phyloP scores from a whole-genome alignment of 495 filamentous ascomycete genomes.

The Cryomyces antarcticus region DNA sequence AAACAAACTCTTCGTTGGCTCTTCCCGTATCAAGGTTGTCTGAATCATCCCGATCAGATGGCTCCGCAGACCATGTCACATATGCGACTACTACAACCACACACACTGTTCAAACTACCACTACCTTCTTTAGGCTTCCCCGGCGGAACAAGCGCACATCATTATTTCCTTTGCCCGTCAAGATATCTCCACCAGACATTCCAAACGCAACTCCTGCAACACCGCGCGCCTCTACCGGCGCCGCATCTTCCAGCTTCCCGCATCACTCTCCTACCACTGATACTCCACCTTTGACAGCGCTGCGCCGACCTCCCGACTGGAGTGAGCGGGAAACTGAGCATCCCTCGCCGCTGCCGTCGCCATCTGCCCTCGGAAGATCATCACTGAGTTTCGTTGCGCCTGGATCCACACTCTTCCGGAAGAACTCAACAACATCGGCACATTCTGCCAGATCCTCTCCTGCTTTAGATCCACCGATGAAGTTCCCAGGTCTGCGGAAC shows the following conservation, averaged over 20 bases:
- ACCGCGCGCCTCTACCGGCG: constrained; percentile 29
- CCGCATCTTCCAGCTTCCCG: constrained; percentile 10
- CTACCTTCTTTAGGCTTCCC: constrained; percentile 62
- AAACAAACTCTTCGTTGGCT: constrained; percentile 43
- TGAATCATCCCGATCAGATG: constrained; percentile 82
- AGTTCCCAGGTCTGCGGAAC: constrained; percentile 33
- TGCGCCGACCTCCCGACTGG: constrained; percentile 6
- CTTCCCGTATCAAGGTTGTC: constrained; percentile 55
- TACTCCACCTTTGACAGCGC: constrained; percentile 15
- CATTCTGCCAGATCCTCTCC: constrained; percentile 60
- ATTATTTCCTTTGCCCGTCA: constrained; percentile 73
- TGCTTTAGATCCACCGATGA: constrained; percentile 24
- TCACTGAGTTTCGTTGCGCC: constrained; percentile 13
- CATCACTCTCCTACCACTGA: constrained; percentile 12
- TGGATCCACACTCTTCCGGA: constrained; percentile 27
- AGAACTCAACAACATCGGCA: constrained; percentile 43
- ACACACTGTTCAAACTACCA: constrained; percentile 37
- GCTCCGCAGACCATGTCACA: constrained; percentile 52
- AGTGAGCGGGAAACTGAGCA: constrained; percentile 6
- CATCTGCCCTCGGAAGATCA: constrained; percentile 27
- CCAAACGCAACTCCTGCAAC: constrained; percentile 21
- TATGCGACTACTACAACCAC: constrained; percentile 43
- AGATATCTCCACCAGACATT: constrained; percentile 17
- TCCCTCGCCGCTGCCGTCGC: constrained; percentile 32
- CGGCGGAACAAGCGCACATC: constrained; percentile 63